Evolutionary conservation across 129 eudicot genomes (phyloP), one percentile per base, ranked within the genome.

Genomic region (Scalesia atractyloides): DNA sequence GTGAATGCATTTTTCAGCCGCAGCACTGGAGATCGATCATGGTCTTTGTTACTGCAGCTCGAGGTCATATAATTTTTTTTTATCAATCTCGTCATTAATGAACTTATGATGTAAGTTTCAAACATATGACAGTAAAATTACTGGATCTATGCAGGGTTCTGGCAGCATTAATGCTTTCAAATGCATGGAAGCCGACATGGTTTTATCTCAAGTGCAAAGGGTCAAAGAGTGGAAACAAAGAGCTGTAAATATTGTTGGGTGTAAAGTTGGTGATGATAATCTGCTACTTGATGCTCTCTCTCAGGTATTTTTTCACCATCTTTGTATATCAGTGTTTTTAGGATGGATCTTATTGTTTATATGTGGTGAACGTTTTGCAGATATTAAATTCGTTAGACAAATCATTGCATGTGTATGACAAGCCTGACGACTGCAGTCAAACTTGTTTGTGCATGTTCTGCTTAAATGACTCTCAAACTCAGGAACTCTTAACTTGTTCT

Each of bases 401-500:
- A 80, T 84, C 96, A 50, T 76, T 91, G 48, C 48, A 80, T 9
- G 51, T 88, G 30, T 91, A 79, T 73, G 72, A 74, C 49, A 80
- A 79, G 70, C 64, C 37, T 13, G 76, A 69, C 52, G 69, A 79
- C 34, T 74, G 77, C 66, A 67, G 82, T 66, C 64, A 69, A 63
- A 77, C 57, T 79, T 70, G 63, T 34, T 70, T 77, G 20, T 91
- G 96, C 69, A 34, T 80, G 58, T 73, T 78, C 58, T 95, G 94
- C 88, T 83, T 63, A 67, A 58, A 36, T 69, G 79, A 79, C 48
- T 62, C 70, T 66, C 81, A 59, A 52, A 82, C 86, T 76, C 88
- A 86, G 73, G 89, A 85, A 71, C 82, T 83, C 63, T 66, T 72
- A 20, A 84, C 88, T 47, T 95, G 99, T 77, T 91, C 93, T 75